phyloP scores from a whole-genome alignment of 108 stramenopile species.

The Skeletonema costatum region DNA sequence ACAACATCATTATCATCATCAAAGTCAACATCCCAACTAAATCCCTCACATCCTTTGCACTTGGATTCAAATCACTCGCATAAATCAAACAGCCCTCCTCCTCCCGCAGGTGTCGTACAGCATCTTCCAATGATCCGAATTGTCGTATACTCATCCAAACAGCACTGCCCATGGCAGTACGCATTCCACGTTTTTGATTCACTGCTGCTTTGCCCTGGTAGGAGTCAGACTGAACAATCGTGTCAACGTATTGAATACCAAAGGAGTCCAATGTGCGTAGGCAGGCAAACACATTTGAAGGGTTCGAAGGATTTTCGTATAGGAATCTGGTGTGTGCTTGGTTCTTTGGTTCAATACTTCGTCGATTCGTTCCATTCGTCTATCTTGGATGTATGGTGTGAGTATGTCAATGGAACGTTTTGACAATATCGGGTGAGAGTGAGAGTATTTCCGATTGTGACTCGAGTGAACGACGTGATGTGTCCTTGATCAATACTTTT shows the following conservation, averaged over 20 bases:
- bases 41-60: slow-evolving; percentile 68
- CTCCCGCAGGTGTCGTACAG: slow-evolving; percentile 21
- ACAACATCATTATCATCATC: slow-evolving; percentile 8
- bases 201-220: slow-evolving; percentile 76
- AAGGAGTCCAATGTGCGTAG: slow-evolving; percentile 91
- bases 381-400: slow-evolving; percentile 53
- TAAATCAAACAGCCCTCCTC: slow-evolving; percentile 67
- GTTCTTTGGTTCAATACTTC: slow-evolving; percentile 64
- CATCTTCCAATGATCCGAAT: slow-evolving; percentile 39
- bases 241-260: slow-evolving; percentile 82
- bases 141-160: slow-evolving; percentile 45
- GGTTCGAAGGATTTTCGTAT: slow-evolving; percentile 95
- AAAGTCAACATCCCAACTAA: slow-evolving; percentile 66
- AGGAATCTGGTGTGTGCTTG: slow-evolving; percentile 61
- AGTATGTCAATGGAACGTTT: slow-evolving; percentile 39
- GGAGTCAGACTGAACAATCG: slow-evolving; percentile 60
- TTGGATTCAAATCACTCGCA: slow-evolving; percentile 74
- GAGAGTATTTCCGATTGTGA: slow-evolving; percentile 27
- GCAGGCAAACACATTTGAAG: slow-evolving; percentile 95
- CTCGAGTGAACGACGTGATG: slow-evolving; percentile 11
- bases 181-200: slow-evolving; percentile 75
- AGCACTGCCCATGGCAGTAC: slow-evolving; percentile 73
- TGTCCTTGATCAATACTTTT: slow-evolving; percentile 18
- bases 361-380: slow-evolving; percentile 67
- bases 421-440: slow-evolving; percentile 27